Percentiles rank a stretch among this genome's conserved stretches.
phyloP scores from a whole-genome alignment of 176 grass and related monocot genomes.

The Areca catechu region DNA sequence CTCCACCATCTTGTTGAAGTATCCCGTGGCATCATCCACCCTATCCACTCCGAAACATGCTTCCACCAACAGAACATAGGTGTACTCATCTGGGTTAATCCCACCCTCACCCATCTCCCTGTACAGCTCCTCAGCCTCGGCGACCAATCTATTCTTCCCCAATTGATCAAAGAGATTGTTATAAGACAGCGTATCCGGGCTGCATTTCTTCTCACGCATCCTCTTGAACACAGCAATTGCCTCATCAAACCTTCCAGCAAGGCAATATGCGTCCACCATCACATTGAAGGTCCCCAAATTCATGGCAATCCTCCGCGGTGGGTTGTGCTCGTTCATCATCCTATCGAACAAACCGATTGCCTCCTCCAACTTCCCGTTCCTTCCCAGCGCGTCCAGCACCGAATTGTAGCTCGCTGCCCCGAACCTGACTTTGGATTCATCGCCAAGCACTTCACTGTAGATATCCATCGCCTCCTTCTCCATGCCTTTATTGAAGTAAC shows the following conservation, averaged over 20 bases:
- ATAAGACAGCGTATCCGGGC: conserved; percentile 39
- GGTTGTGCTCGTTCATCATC: conserved; percentile 63
- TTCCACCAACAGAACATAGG: conserved; percentile 54
- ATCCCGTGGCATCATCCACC: conserved; percentile 43
- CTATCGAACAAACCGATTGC: conserved; percentile 57
- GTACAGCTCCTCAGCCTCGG: conserved; percentile 41
- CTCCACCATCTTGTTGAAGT: conserved; percentile 61
- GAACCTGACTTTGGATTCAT: conserved; percentile 45
- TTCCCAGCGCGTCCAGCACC: conserved; percentile 43
- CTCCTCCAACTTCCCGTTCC: conserved; percentile 55
- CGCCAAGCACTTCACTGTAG: conserved; percentile 24
- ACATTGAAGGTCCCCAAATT: conserved; percentile 61
- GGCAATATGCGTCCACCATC: conserved; percentile 69
- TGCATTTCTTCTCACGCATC: conserved; percentile 52
- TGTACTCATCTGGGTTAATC: conserved; percentile 36
- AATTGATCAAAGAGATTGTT: conserved; percentile 75
- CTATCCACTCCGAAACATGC: conserved; percentile 40
- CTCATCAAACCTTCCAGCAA: conserved; percentile 44
- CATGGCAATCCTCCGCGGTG: conserved; percentile 41
- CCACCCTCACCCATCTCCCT: conserved; percentile 38
- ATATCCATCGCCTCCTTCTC: conserved; percentile 61
- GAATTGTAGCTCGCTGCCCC: conserved; percentile 38
- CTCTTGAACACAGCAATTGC: conserved; percentile 43
- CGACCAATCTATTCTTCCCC: conserved; percentile 27
- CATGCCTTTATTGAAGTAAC: conserved; percentile 57